Evolutionary conservation across 208 protist genomes (phyloP), one percentile per base, ranked within the genome.

Genomic region (Leishmania gerbilli): DNA sequence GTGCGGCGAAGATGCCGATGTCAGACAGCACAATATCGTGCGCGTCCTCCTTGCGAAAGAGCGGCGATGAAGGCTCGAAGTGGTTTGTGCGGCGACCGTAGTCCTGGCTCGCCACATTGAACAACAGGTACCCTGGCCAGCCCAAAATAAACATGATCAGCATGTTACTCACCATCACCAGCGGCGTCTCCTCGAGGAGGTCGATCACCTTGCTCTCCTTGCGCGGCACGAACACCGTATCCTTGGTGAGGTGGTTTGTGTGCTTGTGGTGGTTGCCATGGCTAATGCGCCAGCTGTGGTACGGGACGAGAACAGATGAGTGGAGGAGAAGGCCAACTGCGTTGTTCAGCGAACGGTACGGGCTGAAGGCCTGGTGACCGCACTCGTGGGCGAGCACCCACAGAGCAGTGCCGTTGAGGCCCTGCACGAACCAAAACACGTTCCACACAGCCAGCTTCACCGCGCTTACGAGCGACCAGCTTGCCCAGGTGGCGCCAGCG

Each of bases 361-460:
- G 85, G 55, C 89, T 93, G 90, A 99, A 99, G 75, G 90, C 95
- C 62, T 97, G 90, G 83, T 99, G 98, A 42, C 98, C 98, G 83
- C 98, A 99, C 86, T 99, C 98, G 79, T 99, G 98, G 8, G 94
- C 97, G 9, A 99, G 56, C 11, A 99, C 96, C 97, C 98, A 99
- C 1, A 99, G 53, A 15, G 93, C 97, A 3, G 96, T 98, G 71
- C 85, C 82, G 82, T 91, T 96, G 37, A 95, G 80, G 58, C 97
- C 96, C 81, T 98, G 92, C 31, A 96, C 82, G 80, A 96, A 93
- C 91, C 93, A 97, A 74, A 94, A 98, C 42, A 83, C 67, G 53
- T 80, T 87, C 93, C 93, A 98, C 47, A 74, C 64, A 40, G 71
- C 49, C n/a, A 90, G 84, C 72, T 90, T 88, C 37, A 90, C 62